Conservation (phyloP, 202 grass and related monocot species). For the Schoenoplectus triqueter region DNA sequence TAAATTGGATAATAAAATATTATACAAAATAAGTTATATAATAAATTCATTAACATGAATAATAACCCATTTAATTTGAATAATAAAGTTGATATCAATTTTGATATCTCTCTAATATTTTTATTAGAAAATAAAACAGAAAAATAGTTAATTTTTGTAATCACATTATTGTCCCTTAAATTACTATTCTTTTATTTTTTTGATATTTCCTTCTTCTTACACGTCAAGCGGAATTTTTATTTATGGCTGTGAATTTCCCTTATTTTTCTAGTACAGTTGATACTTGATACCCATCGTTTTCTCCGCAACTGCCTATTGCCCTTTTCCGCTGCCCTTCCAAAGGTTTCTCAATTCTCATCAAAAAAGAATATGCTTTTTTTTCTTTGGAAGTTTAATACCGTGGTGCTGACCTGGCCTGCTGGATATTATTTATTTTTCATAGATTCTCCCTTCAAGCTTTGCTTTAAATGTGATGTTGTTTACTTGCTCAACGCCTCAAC, state of each 20-base stretch:
- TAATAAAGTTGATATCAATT: too few relatives aligned
- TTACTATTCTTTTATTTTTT: too few relatives aligned
- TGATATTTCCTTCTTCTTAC: not conserved
- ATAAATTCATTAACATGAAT: too few relatives aligned
- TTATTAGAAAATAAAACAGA: too few relatives aligned
- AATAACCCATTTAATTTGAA: too few relatives aligned
- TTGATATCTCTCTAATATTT: too few relatives aligned
- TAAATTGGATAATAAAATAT: too few relatives aligned
- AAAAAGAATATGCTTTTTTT: not conserved
- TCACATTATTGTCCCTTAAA: too few relatives aligned
- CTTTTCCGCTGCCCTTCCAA: not conserved
- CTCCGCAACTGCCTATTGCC: not conserved
- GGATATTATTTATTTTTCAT: conserved; percentile 1
- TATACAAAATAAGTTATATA: too few relatives aligned
- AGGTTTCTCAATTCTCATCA: too few relatives aligned
- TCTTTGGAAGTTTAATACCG: conserved; percentile 18
- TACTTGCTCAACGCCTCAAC: too few relatives aligned
- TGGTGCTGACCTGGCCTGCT: not conserved
- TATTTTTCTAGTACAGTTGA: not conserved
- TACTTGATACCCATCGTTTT: conserved; percentile 14
- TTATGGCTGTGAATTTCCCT: not conserved
- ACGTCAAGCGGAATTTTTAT: conserved; percentile 1
- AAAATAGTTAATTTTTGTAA: too few relatives aligned
- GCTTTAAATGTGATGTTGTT: not conserved
- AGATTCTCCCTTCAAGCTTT: not conserved